Evolutionary conservation across 2,329 filamentous ascomycete species (phyloP).

Genomic region (Malbranchea cinnamomea): DNA sequence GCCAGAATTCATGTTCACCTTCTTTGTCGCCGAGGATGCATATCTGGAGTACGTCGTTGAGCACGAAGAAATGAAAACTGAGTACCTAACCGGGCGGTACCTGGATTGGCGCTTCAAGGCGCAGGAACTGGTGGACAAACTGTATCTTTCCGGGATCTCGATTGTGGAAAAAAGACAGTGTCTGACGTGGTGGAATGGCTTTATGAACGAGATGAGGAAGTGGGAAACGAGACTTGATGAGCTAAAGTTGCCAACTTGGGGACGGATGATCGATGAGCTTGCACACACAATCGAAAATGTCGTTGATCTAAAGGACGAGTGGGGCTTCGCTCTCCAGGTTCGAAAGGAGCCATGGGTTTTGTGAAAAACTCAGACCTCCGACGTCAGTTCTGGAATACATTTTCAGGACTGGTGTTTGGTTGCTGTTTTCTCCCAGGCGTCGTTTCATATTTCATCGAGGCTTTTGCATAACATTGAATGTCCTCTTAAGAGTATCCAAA

Average conservation of each 20-base stretch:
- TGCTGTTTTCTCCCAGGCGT: no score
- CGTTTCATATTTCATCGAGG: no score
- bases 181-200: conserved; percentile 15
- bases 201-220: conserved; percentile 13
- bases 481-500: no score
- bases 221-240: conserved; percentile 15
- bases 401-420: no score
- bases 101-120: conserved; percentile 10
- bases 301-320: conserved; percentile 14
- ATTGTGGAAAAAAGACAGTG: conserved; percentile 11
- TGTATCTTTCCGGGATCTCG: conserved; percentile 7
- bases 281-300: conserved; percentile 13
- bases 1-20: conserved; percentile 12
- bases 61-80: conserved; percentile 6
- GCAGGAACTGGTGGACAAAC: conserved; percentile 6
- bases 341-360: no score
- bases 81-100: conserved; percentile 9
- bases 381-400: no score
- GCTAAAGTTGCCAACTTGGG: conserved; percentile 16
- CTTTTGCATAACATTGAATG: no score
- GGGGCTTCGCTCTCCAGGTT: no score
- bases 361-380: no score
- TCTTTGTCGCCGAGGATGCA: conserved; percentile 12
- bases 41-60: conserved; percentile 10
- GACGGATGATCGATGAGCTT: conserved; percentile 15